Evolutionary conservation across 495 filamentous ascomycete species (phyloP).

Genomic region (Aspergillus sparsus): DNA sequence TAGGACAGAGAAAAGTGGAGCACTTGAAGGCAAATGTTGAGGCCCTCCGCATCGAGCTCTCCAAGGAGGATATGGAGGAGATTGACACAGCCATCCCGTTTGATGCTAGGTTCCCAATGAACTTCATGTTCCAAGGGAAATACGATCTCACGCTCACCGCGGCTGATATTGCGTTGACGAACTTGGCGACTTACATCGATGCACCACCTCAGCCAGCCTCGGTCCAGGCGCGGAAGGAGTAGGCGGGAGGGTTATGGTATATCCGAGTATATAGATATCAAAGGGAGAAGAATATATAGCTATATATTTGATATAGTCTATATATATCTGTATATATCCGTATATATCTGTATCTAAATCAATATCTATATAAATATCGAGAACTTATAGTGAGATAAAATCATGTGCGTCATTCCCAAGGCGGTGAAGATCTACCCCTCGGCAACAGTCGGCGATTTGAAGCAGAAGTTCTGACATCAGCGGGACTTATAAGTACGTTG

Average conservation of each 20-base stretch:
- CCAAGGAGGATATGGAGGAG: constrained; percentile 56
- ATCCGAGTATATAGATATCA: no score
- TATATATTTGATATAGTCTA: no score
- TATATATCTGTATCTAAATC: not conserved
- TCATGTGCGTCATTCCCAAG: constrained; percentile 16
- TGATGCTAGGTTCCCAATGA: constrained; percentile 31
- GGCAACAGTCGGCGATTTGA: constrained; percentile 13
- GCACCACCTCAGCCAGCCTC: constrained; percentile 7
- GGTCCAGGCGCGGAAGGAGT: constrained; percentile 12
- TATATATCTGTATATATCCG: not conserved
- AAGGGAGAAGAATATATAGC: no score
- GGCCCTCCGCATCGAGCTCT: constrained; percentile 55
- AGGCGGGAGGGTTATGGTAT: not conserved
- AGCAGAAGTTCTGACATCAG: constrained; percentile 13
- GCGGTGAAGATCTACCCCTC: constrained; percentile 20
- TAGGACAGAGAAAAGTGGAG: constrained; percentile 66
- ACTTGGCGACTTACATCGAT: constrained; percentile 16
- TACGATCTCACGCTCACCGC: constrained; percentile 14
- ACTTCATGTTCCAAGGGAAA: constrained; percentile 12
- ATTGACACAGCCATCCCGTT: constrained; percentile 54
- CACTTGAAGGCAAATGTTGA: constrained; percentile 66
- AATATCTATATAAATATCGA: not conserved
- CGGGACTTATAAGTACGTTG: constrained; percentile 16
- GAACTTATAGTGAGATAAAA: not conserved
- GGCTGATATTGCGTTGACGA: constrained; percentile 19